phyloP scores from a whole-genome alignment of 352 stramenopile species.

The Pythium aquatile region DNA sequence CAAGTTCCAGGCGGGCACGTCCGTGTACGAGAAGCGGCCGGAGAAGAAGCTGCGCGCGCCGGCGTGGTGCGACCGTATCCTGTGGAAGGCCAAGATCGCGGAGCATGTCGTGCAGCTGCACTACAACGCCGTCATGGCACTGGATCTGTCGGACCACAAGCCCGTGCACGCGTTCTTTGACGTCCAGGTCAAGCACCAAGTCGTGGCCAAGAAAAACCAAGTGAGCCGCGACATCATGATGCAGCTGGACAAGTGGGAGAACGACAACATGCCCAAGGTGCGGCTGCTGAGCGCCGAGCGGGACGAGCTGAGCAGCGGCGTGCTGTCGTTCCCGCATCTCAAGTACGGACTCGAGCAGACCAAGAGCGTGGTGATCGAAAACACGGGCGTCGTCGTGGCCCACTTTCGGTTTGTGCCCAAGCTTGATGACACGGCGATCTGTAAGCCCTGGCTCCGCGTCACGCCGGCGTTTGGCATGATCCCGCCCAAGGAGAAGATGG shows the following conservation, averaged over 20 bases:
- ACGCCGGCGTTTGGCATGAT: conserved; percentile 89
- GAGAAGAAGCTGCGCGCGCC: conserved; percentile 99
- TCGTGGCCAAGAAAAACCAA: conserved; percentile 85
- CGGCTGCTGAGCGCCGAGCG: conserved; percentile 61
- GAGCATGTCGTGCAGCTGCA: conserved; percentile 60
- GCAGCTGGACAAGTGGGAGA: conserved; percentile 95
- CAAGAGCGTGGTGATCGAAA: conserved; percentile 75
- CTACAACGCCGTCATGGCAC: conserved; percentile 88
- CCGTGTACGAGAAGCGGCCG: conserved; percentile 95
- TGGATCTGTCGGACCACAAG: conserved; percentile 98
- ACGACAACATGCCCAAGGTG: conserved; percentile 94
- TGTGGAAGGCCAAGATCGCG: conserved; percentile 72
- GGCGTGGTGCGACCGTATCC: conserved; percentile 93
- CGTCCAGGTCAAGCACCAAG: conserved; percentile 91
- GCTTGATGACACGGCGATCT: conserved; percentile 81
- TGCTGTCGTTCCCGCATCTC: conserved; percentile 63
- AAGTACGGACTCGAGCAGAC: conserved; percentile 65
- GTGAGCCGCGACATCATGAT: conserved; percentile 94
- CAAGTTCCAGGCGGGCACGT: conserved; percentile 96
- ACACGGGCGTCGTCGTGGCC: conserved; percentile 93
- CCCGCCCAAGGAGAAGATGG: conserved; percentile 68
- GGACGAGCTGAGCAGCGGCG: conserved; percentile 42
- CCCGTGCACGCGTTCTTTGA: conserved; percentile 94
- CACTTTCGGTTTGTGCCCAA: conserved; percentile 94
- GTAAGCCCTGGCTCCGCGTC: conserved; percentile 93